phyloP scores from a whole-genome alignment of 495 filamentous ascomycete species.

The Talaromyces stipitatus region DNA sequence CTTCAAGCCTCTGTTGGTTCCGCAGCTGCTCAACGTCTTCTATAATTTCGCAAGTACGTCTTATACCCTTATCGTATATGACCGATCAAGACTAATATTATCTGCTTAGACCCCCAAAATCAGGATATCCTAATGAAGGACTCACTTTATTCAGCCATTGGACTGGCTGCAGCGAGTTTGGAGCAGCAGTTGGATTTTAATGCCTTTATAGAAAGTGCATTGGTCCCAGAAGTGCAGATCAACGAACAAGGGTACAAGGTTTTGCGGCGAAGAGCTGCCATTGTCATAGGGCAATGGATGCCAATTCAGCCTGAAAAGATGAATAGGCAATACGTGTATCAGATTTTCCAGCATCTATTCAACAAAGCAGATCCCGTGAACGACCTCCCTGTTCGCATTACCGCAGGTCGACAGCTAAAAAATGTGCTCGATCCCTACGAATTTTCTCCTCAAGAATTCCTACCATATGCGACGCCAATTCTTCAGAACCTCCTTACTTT shows the following conservation, averaged over 20 bases:
- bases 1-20: constrained; percentile 68
- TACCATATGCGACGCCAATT: constrained; percentile 63
- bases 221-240: constrained; percentile 74
- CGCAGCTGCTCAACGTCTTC: constrained; percentile 74
- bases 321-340: constrained; percentile 67
- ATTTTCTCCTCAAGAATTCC: constrained; percentile 62
- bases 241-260: constrained; percentile 71
- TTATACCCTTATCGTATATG: too few species aligned
- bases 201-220: constrained; percentile 59
- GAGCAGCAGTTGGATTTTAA: constrained; percentile 71
- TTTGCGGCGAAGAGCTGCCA: constrained; percentile 78
- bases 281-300: constrained; percentile 86
- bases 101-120: constrained; percentile 40
- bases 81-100: constrained; percentile 8
- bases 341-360: constrained; percentile 84
- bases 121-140: constrained; percentile 79
- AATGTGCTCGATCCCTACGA: constrained; percentile 72
- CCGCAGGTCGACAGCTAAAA: constrained; percentile 77
- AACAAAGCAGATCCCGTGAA: constrained; percentile 69
- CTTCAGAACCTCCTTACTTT: constrained; percentile 64
- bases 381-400: constrained; percentile 86
- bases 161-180: constrained; percentile 72
- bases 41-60: constrained; percentile 57
- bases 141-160: constrained; percentile 87
- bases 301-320: constrained; percentile 57